These are phyloP conservation scores for Hermanozyma aechmeae DNA, from an alignment of 805 yeast genomes.

Conservation along the genomic window DNA sequence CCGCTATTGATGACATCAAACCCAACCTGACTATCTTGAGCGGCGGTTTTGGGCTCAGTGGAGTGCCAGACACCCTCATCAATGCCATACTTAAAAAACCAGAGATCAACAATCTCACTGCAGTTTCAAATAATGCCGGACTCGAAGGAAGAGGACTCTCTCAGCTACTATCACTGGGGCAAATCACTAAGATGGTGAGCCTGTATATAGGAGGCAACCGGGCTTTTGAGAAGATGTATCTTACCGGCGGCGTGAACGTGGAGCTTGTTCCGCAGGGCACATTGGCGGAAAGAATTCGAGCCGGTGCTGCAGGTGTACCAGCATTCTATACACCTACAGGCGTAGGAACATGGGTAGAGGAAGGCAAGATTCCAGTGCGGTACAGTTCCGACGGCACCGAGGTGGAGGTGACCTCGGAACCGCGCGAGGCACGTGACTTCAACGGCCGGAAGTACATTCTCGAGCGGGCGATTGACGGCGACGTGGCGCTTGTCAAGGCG, in stretches of 20 bases:
- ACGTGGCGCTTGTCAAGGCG: constrained; percentile 36
- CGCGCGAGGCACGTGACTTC: constrained; percentile 35
- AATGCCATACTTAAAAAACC: constrained; percentile 23
- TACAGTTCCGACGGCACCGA: constrained; percentile 24
- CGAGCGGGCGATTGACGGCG: constrained; percentile 37
- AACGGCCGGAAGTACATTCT: constrained; percentile 33
- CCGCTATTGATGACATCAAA: constrained; percentile 19
- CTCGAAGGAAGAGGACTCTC: constrained; percentile 35
- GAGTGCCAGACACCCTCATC: constrained; percentile 37
- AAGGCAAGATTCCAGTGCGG: constrained; percentile 37
- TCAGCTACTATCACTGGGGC: constrained; percentile 30
- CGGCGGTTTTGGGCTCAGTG: constrained; percentile 43
- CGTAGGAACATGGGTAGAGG: constrained; percentile 42
- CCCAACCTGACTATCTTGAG: constrained; percentile 27
- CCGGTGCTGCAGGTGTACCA: constrained; percentile 41
- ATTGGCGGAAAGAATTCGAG: constrained; percentile 39
- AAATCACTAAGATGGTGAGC: constrained; percentile 34
- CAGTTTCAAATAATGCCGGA: constrained; percentile 42
- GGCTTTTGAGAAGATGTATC: constrained; percentile 29
- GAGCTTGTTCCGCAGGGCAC: constrained; percentile 45
- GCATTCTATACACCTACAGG: constrained; percentile 44
- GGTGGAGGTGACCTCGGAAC: constrained; percentile 24
- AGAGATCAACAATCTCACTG: constrained; percentile 28
- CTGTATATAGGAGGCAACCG: constrained; percentile 40
- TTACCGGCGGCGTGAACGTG: constrained; percentile 34